Evolutionary conservation across 148 eudicot genomes (phyloP).

Genomic region (Selenicereus undatus): DNA sequence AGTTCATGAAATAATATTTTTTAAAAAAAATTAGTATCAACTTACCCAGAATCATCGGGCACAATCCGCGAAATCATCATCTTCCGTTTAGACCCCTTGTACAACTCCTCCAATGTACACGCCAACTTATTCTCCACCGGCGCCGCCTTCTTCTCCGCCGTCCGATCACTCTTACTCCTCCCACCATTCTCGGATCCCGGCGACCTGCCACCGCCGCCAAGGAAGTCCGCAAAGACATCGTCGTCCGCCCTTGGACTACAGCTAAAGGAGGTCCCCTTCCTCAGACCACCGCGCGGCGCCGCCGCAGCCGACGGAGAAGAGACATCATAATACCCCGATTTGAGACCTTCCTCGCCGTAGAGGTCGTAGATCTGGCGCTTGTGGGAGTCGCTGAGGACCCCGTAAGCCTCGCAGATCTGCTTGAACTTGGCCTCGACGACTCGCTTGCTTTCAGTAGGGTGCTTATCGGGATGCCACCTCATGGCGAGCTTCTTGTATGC

Average conservation of each 20-base stretch:
- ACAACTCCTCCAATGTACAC: slow-evolving; percentile 87
- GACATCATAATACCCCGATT: slow-evolving; percentile 31
- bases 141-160: slow-evolving; percentile 9
- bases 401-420: slow-evolving; percentile 85
- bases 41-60: slow-evolving; percentile 58
- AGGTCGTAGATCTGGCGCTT: slow-evolving; percentile 84
- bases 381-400: slow-evolving; percentile 60
- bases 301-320: slow-evolving; percentile 31
- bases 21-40: background rate
- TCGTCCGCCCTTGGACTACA: slow-evolving; percentile 33
- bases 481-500: slow-evolving; percentile 76
- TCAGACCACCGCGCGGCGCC: slow-evolving; percentile 5
- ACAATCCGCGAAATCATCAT: slow-evolving; percentile 78
- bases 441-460: slow-evolving; percentile 34
- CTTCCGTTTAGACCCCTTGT: slow-evolving; percentile 69
- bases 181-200: slow-evolving; percentile 23
- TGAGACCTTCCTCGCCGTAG: slow-evolving; percentile 68
- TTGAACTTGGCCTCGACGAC: slow-evolving; percentile 82
- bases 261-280: slow-evolving; percentile 23
- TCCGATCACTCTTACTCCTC: background rate
- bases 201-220: slow-evolving; percentile 14
- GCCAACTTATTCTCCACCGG: slow-evolving; percentile 62
- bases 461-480: slow-evolving; percentile 97
- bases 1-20: background rate
- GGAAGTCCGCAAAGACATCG: slow-evolving; percentile 50